phyloP scores from a whole-genome alignment of 108 stramenopile species.

The Discostella pseudostelligera region DNA sequence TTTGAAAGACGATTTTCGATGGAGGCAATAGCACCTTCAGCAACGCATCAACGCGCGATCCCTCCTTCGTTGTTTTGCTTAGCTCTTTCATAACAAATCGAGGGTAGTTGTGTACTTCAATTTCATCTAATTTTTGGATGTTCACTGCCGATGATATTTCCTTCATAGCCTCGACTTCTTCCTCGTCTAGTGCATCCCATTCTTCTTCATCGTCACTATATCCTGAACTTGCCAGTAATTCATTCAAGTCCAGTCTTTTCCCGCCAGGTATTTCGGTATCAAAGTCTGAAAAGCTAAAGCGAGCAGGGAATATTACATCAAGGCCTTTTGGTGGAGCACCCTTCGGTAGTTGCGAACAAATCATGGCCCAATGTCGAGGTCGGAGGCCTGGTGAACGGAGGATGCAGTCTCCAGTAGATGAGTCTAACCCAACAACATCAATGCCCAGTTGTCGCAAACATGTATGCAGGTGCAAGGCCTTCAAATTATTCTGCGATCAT shows the following conservation, averaged over 20 bases:
- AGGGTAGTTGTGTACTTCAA: conserved; percentile 72
- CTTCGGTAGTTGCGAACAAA: conserved; percentile 59
- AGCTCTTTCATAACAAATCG: conserved; percentile 66
- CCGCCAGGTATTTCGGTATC: conserved; percentile 70
- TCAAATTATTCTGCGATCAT: conserved; percentile 58
- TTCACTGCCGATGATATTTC: conserved; percentile 75
- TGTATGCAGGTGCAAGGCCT: conserved; percentile 82
- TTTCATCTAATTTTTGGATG: conserved; percentile 64
- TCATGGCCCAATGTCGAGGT: conserved; percentile 80
- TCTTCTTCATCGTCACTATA: conserved; percentile 74
- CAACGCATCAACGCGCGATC: conserved; percentile 60
- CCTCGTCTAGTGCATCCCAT: conserved; percentile 83
- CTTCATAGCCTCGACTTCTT: conserved; percentile 85
- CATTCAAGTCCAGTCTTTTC: conserved; percentile 60
- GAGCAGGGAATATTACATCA: conserved; percentile 71
- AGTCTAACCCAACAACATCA: conserved; percentile 70
- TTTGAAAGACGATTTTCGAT: conserved; percentile 66
- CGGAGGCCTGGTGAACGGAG: conserved; percentile 80
- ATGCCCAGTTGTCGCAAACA: conserved; percentile 81
- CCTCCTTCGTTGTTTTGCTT: conserved; percentile 38
- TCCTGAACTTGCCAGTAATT: conserved; percentile 42
- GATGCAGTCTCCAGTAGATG: conserved; percentile 63
- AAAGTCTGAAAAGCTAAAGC: conserved; percentile 57
- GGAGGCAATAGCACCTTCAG: conserved; percentile 75
- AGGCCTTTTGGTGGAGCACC: conserved; percentile 64